Evolutionary conservation across 2,329 filamentous ascomycete genomes (phyloP), one percentile per base, ranked within the genome.

Genomic region (Kalmusia sp.): DNA sequence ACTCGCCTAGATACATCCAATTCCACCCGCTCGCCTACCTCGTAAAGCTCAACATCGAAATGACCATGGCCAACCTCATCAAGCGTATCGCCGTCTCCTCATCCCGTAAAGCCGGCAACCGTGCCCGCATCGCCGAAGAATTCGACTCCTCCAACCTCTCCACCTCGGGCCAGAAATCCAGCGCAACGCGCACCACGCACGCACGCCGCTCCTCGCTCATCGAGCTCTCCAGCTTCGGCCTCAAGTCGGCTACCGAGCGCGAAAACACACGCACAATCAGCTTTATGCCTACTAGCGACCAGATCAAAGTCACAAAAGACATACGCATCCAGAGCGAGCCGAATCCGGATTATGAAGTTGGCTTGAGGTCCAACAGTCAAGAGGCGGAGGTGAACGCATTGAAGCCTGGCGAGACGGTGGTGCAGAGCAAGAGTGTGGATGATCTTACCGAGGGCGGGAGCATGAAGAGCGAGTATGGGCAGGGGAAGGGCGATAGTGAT

Each of bases 41-140:
- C 19, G 68, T 79, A 54, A 82, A 82, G 57, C 70, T 82, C 21
- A 75, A 80, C 58, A 81, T 83, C 62, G 80, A 82, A 60, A 79
- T 82, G 75, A 78, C 76, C 47, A 79, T 83, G 76, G 79, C 80
- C 54, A 77, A 80, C 49, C 74, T 83, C 17, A 79, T 82, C 54
- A 76, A 72, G 47, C 68, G 68, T 48, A 73, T 73, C 52, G 70
- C 70, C 19, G 54, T 73, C 38, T 70, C 68, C 35, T 60, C 65
- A 1, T 68, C 67, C 3, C 62, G 67, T 37, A 64, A 62, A 45
- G 63, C 58, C 1, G 69, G 68, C 45, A 64, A 68, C 41, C 58
- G 54, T 21, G 63, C 64, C 4, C 53, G 39, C 15, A 12, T 70
- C 9, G 64, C 62, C 15, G 48, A 67, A 14, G 31, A 45, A 24